Evolutionary conservation across 768 basidiomycete genomes (phyloP).

Genomic region (Trametes cingulata): DNA sequence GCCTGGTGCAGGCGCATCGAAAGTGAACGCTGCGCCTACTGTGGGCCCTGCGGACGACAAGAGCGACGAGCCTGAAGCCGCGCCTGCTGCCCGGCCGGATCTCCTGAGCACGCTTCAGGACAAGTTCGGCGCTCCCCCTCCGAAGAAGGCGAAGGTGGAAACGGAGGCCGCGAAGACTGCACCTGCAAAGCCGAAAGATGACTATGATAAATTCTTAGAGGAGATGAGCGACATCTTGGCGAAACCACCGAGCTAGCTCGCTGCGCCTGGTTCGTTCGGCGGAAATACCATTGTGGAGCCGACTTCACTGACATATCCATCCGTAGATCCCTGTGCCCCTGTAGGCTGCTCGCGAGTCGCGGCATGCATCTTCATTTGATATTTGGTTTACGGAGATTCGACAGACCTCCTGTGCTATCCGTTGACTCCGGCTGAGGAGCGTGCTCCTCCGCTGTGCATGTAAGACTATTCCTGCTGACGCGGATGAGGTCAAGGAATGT

Average conservation of each 20-base stretch:
- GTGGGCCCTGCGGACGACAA: slow-evolving; percentile 40
- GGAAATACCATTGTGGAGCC: no score
- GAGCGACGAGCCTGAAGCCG: slow-evolving; percentile 31
- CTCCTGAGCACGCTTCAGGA: slow-evolving; percentile 60
- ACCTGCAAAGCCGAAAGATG: slow-evolving; percentile 53
- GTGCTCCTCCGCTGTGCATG: no score
- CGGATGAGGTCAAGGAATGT: no score
- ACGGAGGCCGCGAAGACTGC: slow-evolving; percentile 27
- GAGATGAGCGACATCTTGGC: slow-evolving; percentile 70
- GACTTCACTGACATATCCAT: no score
- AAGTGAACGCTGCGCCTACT: slow-evolving; percentile 66
- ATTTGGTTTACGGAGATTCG: no score
- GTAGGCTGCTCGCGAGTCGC: no score
- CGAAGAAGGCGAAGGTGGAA: slow-evolving; percentile 20
- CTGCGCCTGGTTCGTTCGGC: background rate
- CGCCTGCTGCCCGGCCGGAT: slow-evolving; percentile 57
- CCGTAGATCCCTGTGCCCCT: no score
- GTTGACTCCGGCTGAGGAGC: no score
- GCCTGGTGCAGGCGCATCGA: slow-evolving; percentile 37
- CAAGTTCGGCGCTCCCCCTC: slow-evolving; percentile 39
- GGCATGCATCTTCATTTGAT: no score
- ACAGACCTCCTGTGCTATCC: no score
- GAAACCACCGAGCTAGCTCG: background rate
- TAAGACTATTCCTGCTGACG: no score
- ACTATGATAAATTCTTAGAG: slow-evolving; percentile 76